Evolutionary conservation across 768 basidiomycete genomes (phyloP).

Genomic region (Dentipellis sp.): DNA sequence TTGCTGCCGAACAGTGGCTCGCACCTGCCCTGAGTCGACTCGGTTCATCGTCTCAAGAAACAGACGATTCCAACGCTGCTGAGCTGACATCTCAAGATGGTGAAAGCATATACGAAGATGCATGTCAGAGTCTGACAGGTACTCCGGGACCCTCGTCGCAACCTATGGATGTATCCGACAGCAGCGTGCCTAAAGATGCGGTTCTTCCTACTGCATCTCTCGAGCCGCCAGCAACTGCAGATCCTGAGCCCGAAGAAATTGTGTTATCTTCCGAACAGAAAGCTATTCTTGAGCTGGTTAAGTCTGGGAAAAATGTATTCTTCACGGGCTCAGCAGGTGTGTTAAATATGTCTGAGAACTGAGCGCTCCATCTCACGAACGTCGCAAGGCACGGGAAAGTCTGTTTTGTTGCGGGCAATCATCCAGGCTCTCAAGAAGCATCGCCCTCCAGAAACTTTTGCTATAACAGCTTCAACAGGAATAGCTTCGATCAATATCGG

Average conservation of each 20-base stretch:
- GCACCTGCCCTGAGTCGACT: background rate
- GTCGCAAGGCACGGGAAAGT: constrained; percentile 69
- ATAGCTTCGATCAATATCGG: constrained; percentile 81
- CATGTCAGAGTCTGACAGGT: too few relatives aligned
- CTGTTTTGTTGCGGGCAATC: constrained; percentile 69
- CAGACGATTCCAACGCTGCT: constrained; percentile 2
- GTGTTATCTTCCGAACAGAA: constrained; percentile 45
- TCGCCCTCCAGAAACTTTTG: constrained; percentile 31
- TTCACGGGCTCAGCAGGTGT: constrained; percentile 83
- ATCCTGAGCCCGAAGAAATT: constrained; percentile 9
- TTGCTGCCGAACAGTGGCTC: background rate
- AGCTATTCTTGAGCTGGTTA: constrained; percentile 41
- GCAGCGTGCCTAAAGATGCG: too few relatives aligned
- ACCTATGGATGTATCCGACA: too few relatives aligned
- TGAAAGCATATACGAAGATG: too few relatives aligned
- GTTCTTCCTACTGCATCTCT: too few relatives aligned
- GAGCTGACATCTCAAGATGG: too few relatives aligned
- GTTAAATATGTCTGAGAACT: background rate
- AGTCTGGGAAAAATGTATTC: constrained; percentile 59
- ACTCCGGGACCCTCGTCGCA: too few relatives aligned
- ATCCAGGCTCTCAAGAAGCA: constrained; percentile 33
- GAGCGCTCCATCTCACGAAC: background rate
- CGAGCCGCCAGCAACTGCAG: too few relatives aligned
- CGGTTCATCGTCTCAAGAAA: too few relatives aligned
- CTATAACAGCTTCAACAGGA: constrained; percentile 72